phyloP scores from a whole-genome alignment of 305 asterid species.

The Plantago coronopus region DNA sequence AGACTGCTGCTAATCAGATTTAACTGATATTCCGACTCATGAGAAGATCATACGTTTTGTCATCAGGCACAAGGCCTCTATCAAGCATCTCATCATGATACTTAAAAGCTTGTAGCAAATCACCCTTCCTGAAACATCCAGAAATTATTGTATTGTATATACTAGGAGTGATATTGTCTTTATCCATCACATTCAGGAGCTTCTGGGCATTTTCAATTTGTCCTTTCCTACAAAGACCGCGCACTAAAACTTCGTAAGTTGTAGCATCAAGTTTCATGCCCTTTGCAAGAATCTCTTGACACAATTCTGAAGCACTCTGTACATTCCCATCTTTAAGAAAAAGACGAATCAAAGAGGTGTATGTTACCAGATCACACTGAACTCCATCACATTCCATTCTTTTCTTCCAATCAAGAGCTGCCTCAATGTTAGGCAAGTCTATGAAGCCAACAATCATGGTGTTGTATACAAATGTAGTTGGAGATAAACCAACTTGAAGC shows the following conservation, averaged over 20 bases:
- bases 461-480: conserved; percentile 56
- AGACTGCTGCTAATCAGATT: conserved; percentile 20
- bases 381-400: conserved; percentile 54
- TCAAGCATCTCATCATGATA: conserved; percentile 87
- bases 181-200: conserved; percentile 54
- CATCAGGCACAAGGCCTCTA: conserved; percentile 64
- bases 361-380: conserved; percentile 58
- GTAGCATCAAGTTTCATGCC: conserved; percentile 58
- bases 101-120: conserved; percentile 78
- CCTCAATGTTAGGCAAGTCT: conserved; percentile 47
- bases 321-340: conserved; percentile 54
- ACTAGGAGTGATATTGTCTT: conserved; percentile 47
- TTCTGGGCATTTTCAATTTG: conserved; percentile 56
- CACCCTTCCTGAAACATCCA: conserved; percentile 69
- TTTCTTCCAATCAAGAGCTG: conserved; percentile 42
- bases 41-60: conserved; percentile 51
- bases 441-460: conserved; percentile 70
- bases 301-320: conserved; percentile 49
- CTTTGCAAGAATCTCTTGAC: conserved; percentile 63
- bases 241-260: conserved; percentile 61
- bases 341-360: conserved; percentile 75
- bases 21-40: conserved; percentile 43
- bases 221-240: conserved; percentile 64
- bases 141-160: conserved; percentile 58
- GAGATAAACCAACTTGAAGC: conserved; percentile 55